Evolutionary conservation across 441 rosid species (phyloP).

Genomic region (Pelargonium australe): DNA sequence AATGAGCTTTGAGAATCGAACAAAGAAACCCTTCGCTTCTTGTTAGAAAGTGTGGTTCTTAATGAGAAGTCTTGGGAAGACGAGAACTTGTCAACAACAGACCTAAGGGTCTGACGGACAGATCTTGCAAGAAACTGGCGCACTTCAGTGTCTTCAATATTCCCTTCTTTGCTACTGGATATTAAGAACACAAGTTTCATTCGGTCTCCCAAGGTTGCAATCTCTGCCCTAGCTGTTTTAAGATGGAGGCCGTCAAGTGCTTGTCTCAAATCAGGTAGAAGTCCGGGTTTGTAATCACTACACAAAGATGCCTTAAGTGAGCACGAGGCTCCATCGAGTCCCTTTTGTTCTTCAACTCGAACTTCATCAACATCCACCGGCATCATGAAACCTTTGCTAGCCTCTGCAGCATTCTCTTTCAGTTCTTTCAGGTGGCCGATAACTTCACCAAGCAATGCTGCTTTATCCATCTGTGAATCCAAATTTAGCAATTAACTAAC

Average conservation of each 20-base stretch:
- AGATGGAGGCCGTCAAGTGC: conserved; percentile 35
- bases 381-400: conserved; percentile 31
- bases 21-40: conserved; percentile 33
- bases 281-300: conserved; percentile 40
- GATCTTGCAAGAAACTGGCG: conserved; percentile 25
- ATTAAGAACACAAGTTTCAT: conserved; percentile 34
- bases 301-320: conserved; percentile 35
- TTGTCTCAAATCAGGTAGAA: conserved; percentile 36
- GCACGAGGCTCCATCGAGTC: conserved; percentile 16
- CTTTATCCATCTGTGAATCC: conserved; percentile 51
- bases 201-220: conserved; percentile 41
- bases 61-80: conserved; percentile 32
- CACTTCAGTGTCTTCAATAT: conserved; percentile 19
- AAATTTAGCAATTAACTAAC: conserved; percentile 11
- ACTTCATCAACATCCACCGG: conserved; percentile 44
- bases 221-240: conserved; percentile 32
- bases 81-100: conserved; percentile 35
- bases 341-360: conserved; percentile 30
- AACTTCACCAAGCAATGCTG: conserved; percentile 48
- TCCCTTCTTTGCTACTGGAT: too few relatives aligned
- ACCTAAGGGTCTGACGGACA: conserved; percentile 30
- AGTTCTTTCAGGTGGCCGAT: conserved; percentile 32
- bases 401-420: conserved; percentile 30
- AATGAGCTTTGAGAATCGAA: conserved; percentile 26
- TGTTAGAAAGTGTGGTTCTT: conserved; percentile 13